phyloP scores from a whole-genome alignment of 2,329 filamentous ascomycete species.

The Fusarium transvaalense region DNA sequence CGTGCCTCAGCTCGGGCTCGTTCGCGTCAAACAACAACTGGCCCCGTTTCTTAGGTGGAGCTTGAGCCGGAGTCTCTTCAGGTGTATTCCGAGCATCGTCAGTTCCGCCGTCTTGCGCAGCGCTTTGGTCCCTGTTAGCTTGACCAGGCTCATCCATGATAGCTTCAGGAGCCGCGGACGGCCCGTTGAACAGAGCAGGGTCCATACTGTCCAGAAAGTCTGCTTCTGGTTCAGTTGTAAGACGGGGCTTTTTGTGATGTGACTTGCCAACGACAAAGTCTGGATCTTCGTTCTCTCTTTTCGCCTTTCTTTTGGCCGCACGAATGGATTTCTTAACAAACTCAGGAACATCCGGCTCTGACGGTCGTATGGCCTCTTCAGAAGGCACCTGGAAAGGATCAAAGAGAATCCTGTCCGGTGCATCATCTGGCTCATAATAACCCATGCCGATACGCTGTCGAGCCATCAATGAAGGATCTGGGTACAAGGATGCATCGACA shows the following conservation, averaged over 20 bases:
- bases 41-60: slow-evolving; percentile 38
- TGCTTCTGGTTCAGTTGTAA: slow-evolving; percentile 46
- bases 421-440: slow-evolving; percentile 71
- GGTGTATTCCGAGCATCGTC: slow-evolving; percentile 25
- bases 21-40: slow-evolving; percentile 57
- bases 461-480: slow-evolving; percentile 62
- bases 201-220: slow-evolving; percentile 61
- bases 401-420: slow-evolving; percentile 69
- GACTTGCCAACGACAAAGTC: slow-evolving; percentile 63
- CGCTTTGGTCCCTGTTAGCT: slow-evolving; percentile 32
- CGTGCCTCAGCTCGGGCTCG: slow-evolving; percentile 64
- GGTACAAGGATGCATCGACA: slow-evolving; percentile 56
- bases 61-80: slow-evolving; percentile 9
- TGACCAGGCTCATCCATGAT: slow-evolving; percentile 40
- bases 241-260: slow-evolving; percentile 58
- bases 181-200: slow-evolving; percentile 62
- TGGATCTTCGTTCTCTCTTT: slow-evolving; percentile 66
- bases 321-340: slow-evolving; percentile 68
- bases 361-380: slow-evolving; percentile 57
- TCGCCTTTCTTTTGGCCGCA: slow-evolving; percentile 65
- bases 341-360: slow-evolving; percentile 65
- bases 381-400: slow-evolving; percentile 68
- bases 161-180: slow-evolving; percentile 27
- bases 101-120: slow-evolving; percentile 20
- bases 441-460: slow-evolving; percentile 69